Evolutionary conservation across 1,284 basidiomycete species (phyloP).

Genomic region (Sporisorium exsertum): DNA sequence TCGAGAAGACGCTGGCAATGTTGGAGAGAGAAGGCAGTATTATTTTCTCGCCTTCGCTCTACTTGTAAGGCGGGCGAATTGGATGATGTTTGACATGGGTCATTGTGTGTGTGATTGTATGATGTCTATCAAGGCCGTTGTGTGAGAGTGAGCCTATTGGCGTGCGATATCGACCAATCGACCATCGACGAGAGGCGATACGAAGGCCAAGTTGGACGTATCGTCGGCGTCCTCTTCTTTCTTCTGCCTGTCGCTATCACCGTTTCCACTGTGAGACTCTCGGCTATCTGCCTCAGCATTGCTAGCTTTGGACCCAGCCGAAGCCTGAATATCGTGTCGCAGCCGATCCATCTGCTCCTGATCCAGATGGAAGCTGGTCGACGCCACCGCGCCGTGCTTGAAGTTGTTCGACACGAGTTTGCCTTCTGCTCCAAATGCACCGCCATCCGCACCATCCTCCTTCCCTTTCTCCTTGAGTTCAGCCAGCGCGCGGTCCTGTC

Average conservation of each 20-base stretch:
- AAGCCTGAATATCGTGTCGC: conserved; percentile 21
- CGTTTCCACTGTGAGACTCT: neutral
- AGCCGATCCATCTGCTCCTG: conserved; percentile 33
- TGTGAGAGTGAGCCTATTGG: neutral
- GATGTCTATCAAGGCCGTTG: neutral
- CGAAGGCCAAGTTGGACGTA: conserved; percentile 53
- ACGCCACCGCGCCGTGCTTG: conserved; percentile 25
- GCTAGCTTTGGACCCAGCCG: neutral
- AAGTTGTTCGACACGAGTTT: conserved; percentile 4
- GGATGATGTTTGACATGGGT: neutral
- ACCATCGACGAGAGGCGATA: conserved; percentile 57
- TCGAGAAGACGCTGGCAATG: conserved; percentile 56
- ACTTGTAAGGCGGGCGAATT: conserved; percentile 13
- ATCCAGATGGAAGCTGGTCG: conserved; percentile 26
- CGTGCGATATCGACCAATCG: conserved; percentile 56
- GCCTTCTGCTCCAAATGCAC: neutral
- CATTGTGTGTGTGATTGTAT: conserved; percentile 1
- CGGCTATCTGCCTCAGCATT: neutral
- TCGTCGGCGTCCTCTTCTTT: conserved; percentile 15
- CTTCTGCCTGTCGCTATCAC: neutral
- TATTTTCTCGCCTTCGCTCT: conserved; percentile 64
- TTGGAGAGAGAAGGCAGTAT: conserved; percentile 67
- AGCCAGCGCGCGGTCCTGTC: conserved; percentile 6
- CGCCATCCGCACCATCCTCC: conserved; percentile 2
- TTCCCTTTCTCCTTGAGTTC: conserved; percentile 3